Base-by-base conservation (phyloP, 2,329 filamentous ascomycete species). In the Aspergillus carbonarius region DNA sequence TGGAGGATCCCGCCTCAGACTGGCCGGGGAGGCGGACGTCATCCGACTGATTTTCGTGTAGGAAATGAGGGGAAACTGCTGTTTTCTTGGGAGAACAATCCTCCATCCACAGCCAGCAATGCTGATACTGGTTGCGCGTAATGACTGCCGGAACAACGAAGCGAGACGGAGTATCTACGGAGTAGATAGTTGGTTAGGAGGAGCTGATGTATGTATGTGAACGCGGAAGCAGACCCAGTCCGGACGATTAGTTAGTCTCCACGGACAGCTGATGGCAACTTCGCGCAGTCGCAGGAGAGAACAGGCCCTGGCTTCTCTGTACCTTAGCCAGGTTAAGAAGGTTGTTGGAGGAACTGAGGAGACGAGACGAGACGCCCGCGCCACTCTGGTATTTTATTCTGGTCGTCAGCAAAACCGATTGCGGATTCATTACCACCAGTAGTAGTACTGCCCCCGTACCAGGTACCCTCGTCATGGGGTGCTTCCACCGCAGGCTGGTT, bases 221-320 rank as follows among this genome's bases (percentile, higher is more conserved):
- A 63, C 55, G 54, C 59, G 64, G 63, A 64, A 66, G 54, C 62
- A 66, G 62, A 66, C 62, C 68, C 67, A 68, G 61, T 64, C 17
- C 23, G 35, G 48, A 37, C 15, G 6, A 23, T 42, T 60, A 55
- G 48, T 27, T 60, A 55, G 48, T 27, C 30, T 57, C 68, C 60
- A 70, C 59, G 62, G 62, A 66, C 39, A 42, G 39, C 18, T 18
- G 39, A 42, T 42, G 39, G 39, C 12, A 20, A 23, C 39, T 42
- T 42, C 8, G 30, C 30, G 8, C 30, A 51, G 20, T 37, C 40
- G 25, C 27, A 47, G 15, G 27, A 54, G 13, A 23, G 32, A 15
- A 25, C 2, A 48, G 1, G 39, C 18, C 37, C 37, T 40, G n/a
- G 9, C 37, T 40, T 17, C 17, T 6, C 23, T 20, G 17, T 20